Evolutionary conservation across 2,329 filamentous ascomycete species (phyloP).

Genomic region (Sclerotinia minor): DNA sequence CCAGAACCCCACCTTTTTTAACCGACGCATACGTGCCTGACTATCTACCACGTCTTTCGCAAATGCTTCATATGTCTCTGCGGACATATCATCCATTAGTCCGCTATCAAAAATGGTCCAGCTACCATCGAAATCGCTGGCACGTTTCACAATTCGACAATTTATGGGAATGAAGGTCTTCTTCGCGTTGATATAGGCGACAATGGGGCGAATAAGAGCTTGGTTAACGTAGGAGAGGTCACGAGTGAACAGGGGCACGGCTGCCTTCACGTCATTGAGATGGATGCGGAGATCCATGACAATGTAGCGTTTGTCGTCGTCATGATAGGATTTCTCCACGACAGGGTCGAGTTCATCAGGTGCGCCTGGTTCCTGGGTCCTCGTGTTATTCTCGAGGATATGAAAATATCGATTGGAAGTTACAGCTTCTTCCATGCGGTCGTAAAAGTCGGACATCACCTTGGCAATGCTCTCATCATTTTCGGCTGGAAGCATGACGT

Average conservation of each 20-base stretch:
- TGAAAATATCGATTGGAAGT: slow-evolving; percentile 69
- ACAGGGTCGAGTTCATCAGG: slow-evolving; percentile 35
- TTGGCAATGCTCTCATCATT: slow-evolving; percentile 86
- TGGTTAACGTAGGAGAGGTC: slow-evolving; percentile 96
- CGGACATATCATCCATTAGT: slow-evolving; percentile 88
- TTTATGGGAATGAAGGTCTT: slow-evolving; percentile 93
- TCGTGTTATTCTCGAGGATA: slow-evolving; percentile 53
- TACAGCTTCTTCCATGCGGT: slow-evolving; percentile 90
- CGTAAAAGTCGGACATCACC: slow-evolving; percentile 96
- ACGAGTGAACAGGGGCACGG: slow-evolving; percentile 87
- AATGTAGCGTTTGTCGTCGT: slow-evolving; percentile 72
- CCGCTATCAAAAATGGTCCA: slow-evolving; percentile 95
- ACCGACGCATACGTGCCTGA: slow-evolving; percentile 77
- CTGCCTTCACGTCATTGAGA: slow-evolving; percentile 90
- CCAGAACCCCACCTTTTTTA: slow-evolving; percentile 97
- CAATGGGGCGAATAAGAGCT: slow-evolving; percentile 89
- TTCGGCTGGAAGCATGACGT: slow-evolving; percentile 91
- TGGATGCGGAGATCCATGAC: slow-evolving; percentile 95
- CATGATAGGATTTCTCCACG: slow-evolving; percentile 36
- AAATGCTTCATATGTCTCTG: slow-evolving; percentile 93
- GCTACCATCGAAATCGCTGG: slow-evolving; percentile 86
- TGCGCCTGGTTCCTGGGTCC: slow-evolving; percentile 38
- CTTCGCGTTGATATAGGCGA: slow-evolving; percentile 96
- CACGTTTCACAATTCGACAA: slow-evolving; percentile 88
- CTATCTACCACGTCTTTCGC: slow-evolving; percentile 87